Evolutionary conservation across 306 rosid genomes (phyloP), one percentile per base, ranked within the genome.

Genomic region (Trichosanthes cucumerina): DNA sequence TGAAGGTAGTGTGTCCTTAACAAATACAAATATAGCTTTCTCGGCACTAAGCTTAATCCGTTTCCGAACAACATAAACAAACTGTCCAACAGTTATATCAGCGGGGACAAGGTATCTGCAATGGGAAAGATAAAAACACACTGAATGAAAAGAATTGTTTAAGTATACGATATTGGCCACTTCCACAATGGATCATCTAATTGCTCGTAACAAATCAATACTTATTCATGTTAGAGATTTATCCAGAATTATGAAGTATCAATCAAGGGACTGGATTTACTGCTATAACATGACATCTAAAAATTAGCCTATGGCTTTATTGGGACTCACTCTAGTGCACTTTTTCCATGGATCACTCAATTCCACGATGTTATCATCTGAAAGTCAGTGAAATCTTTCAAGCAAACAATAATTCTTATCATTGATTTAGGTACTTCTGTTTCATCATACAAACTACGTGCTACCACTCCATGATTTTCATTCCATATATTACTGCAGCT

Each of bases 51-150:
- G 92, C 83, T 89, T 89, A 62, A 94, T 94, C 81, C 97, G 88
- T 86, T 92, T 94, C 73, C 98, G 95, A 50, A 94, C 92, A 47
- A 94, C 95, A 77, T 89, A 89, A 13, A 89, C 93, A 76, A 94
- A 94, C 64, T 94, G 97, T 47, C 96, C 97, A 24, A 90, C 94
- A 58, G 91, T 90, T 75, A 89, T 80, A 85, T 94, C 98, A 82
- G 93, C 96, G 5, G 97, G 96, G 26, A 94, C 98, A 68, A 94
- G 98, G 84, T 92, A 94, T 72, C 98, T 94, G 82, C 81, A 83
- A 19, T 76, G 79, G 79, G 49, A 28, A 73, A 73, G 78, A 82
- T 46, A 80, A 53, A 68, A 62, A 12, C 13, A 16, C 14, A 33
- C 54, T 43, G 1, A 44, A 44, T 44, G 56, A 70, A 41, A 19